Base-by-base conservation (phyloP, 148 eudicot genomes). In the Diospyros kaki region DNA sequence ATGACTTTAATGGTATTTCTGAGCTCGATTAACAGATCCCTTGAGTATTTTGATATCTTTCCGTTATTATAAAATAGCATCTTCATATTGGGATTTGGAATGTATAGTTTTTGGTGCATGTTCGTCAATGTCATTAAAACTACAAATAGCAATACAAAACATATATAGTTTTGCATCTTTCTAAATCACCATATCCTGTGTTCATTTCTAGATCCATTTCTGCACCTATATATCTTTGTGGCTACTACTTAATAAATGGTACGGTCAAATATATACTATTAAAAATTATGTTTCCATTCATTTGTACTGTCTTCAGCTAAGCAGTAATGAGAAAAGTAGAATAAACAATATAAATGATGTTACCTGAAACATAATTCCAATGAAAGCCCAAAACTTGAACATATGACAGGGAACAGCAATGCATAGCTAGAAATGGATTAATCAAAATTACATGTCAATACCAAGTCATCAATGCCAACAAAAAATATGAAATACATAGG, bases 331-430 rank as follows among this genome's bases (percentile, higher is more conserved):
- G 14, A 14, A 58, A 61, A 45, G 50, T 48, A n/a, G 43, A 59
- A 28, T 48, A 48, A 48, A 71, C 53, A 44, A 45, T 53, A 42
- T 5, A 28, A 48, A 65, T 42, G 51, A 79, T 28, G 42, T 71
- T 86, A 92, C 98, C 98, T 94, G 97, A 78, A 89, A 83, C 98
- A 94, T 90, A 67, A 94, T 94, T 51, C 96, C 92, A 45, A 90
- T 76, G 80, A 94, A 94, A 69, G 98, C 98, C 98, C 98, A 94
- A 71, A 90, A 88, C 78, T 89, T 92, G 87, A 94, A 94, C 50
- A 92, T 90, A 61, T 90, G 96, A 83, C 97, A 94, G 73, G 97
- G 98, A 72, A 94, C 97, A 60, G 97, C 97, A 76, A 94, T 90
- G 76, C 98, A 92, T 43, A 94, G 81, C 98, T 94, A 89, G 77